Evolutionary conservation across 768 basidiomycete species (phyloP).

Genomic region (Pholiota microspora): DNA sequence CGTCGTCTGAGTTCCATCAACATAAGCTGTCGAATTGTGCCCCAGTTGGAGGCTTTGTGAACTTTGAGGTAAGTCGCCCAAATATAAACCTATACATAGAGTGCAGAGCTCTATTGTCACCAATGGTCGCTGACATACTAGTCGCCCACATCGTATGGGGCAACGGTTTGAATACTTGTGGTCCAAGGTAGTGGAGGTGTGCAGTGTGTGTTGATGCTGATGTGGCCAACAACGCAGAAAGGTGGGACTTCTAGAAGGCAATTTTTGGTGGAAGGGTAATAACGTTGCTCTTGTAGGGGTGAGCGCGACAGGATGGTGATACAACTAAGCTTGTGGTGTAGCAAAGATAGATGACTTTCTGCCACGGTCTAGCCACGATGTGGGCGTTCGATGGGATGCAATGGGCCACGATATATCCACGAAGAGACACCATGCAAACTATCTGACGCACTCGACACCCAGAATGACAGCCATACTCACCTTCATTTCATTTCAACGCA

Average conservation of each 20-base stretch:
- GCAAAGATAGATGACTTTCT: not conserved
- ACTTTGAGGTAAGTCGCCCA: not conserved
- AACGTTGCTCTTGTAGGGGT: not conserved
- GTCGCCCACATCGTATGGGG: too few relatives aligned
- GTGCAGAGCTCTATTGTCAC: not conserved
- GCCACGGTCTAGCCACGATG: not conserved
- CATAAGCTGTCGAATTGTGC: not conserved
- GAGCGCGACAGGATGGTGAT: not conserved
- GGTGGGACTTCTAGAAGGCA: not conserved
- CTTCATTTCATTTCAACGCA: not conserved
- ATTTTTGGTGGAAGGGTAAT: not conserved
- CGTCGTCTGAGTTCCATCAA: too few relatives aligned
- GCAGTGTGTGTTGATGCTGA: too few relatives aligned
- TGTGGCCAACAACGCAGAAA: not conserved
- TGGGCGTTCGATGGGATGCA: not conserved
- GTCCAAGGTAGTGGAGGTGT: too few relatives aligned
- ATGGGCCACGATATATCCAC: slow-evolving; percentile 2
- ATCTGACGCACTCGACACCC: not conserved
- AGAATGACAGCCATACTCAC: not conserved
- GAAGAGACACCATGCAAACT: not conserved
- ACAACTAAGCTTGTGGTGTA: not conserved
- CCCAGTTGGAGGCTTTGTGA: too few relatives aligned
- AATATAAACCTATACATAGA: too few relatives aligned
- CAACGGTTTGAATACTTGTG: too few relatives aligned
- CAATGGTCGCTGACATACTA: too few relatives aligned